Evolutionary conservation across 305 asterid genomes (phyloP), one percentile per base, ranked within the genome.

Genomic region (Petunia hybrid): DNA sequence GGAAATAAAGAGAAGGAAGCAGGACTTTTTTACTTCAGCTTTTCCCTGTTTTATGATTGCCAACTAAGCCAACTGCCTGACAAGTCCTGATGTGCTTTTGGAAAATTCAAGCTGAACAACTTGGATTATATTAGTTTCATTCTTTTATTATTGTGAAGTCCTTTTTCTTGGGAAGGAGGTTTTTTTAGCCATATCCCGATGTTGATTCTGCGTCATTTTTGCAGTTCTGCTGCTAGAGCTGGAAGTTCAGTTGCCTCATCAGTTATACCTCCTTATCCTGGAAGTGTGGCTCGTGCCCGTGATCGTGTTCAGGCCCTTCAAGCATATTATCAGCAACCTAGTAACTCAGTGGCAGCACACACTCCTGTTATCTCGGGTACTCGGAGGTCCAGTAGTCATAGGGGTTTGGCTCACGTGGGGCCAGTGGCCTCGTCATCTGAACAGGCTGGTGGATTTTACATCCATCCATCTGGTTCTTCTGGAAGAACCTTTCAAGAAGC

Each of bases 201-300:
- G 31, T 56, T 39, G 10, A 13, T 77, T 59, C 35, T 35, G 4
- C 2, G 45, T 65, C n/a, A 40, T 6, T 76, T 8, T 76, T 77
- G 41, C 91, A 92, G 98, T 83, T 86, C 94, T 74, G 82, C 89
- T 75, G 85, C 92, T 65, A 88, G 98, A 87, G 91, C 92, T 85
- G 95, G 93, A 82, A 91, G 87, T 83, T 89, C 97, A 9, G 90
- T 87, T 6, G 82, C 92, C 67, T 82, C 93, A 75, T 80, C 94
- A 62, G 80, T 83, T 79, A 83, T 88, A 43, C 93, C 98, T 80
- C 86, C 89, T 48, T 90, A 91, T 88, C 91, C 91, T 4, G 91
- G 93, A 66, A 82, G 84, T 80, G 90, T 86, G 51, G 78, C 89
- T 41, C 89, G 93, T 76, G 57, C 88, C 66, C 95, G 91, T 14